Base-by-base conservation (phyloP, 202 grass and related monocot species). In the Setaria viridis region DNA sequence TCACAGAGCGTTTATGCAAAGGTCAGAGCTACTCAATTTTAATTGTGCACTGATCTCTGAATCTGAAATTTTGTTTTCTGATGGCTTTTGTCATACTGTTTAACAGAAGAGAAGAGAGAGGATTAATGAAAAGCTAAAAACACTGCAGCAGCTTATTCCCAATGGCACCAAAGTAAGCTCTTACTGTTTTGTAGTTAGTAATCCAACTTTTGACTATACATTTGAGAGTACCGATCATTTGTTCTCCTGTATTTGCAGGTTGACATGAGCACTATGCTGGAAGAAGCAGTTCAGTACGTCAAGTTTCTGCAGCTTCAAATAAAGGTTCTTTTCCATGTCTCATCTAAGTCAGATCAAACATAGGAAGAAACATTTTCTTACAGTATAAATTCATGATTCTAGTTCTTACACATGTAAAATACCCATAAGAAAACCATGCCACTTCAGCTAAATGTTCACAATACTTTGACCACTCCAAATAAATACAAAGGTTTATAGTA, bases 221-320 rank as follows among this genome's bases (percentile, higher is more conserved):
- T 63, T 63, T 33, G 4, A 19, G 20, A 66, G n/a, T 19, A 41
- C 21, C 64, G 67, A 70, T 63, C 30, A 47, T 62, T 11, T 67
- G 39, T 21, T 64, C 6, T 58, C 19, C n/a, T 48, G 47, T 6
- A 43, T 89, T 80, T 84, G 32, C 85, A 97, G 94, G 94, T 94
- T 78, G 92, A 91, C 67, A 90, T 97, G 74, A 92, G 92, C 90
- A 97, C 94, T 58, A 97, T 97, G 91, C 71, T 97, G 14, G 82
- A 93, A 80, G 94, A 97, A 76, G 88, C 94, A 77, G 92, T 90
- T 86, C 91, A 92, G 67, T 97, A 94, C 16, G 85, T 94, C 51
- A 94, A 89, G 75, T 94, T 97, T 70, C 59, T 94, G 73, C 92
- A 97, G 86, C 77, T 92, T 13, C 94, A 94, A 58, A 97, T 97